phyloP scores from a whole-genome alignment of 768 basidiomycete species.

The Nidularia pulvinata region DNA sequence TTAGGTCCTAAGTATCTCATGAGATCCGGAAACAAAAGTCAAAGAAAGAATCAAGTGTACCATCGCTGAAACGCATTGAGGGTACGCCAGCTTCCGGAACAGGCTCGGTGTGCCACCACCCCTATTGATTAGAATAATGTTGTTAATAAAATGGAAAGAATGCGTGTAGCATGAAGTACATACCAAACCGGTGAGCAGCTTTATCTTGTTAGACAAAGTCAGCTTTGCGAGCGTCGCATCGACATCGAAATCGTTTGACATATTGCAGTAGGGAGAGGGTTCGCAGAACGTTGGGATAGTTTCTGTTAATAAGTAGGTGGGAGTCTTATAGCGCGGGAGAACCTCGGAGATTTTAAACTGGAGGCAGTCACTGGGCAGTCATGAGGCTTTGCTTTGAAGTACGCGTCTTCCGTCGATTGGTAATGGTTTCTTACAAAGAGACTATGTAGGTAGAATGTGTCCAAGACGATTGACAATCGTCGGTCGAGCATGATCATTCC shows the following conservation, averaged over 20 bases:
- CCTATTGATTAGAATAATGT: constrained; percentile 18
- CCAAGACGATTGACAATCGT: too few species aligned
- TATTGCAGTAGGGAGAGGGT: constrained; percentile 2
- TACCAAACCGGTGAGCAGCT: constrained; percentile 40
- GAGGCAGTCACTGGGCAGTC: not conserved
- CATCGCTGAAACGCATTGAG: constrained; percentile 46
- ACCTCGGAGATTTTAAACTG: constrained; percentile 11
- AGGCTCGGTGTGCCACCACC: constrained; percentile 46
- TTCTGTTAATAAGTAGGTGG: not conserved
- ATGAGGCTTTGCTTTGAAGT: not conserved
- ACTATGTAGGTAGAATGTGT: too few species aligned
- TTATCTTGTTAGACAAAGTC: constrained; percentile 37
- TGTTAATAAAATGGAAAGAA: not conserved
- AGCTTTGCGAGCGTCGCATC: constrained; percentile 33
- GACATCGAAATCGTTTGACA: constrained; percentile 28
- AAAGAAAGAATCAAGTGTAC: constrained; percentile 13
- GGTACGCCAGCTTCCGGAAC: constrained; percentile 36
- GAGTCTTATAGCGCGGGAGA: constrained; percentile 12
- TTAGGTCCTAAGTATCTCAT: constrained; percentile 35
- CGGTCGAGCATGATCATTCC: too few species aligned
- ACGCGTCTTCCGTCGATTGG: too few species aligned
- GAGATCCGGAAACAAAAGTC: not conserved
- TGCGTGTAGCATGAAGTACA: constrained; percentile 1
- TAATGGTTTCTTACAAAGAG: too few species aligned
- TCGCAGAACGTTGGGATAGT: too few species aligned